Base-by-base conservation (phyloP, 2,329 filamentous ascomycete species). In the Cordyceps javanica region DNA sequence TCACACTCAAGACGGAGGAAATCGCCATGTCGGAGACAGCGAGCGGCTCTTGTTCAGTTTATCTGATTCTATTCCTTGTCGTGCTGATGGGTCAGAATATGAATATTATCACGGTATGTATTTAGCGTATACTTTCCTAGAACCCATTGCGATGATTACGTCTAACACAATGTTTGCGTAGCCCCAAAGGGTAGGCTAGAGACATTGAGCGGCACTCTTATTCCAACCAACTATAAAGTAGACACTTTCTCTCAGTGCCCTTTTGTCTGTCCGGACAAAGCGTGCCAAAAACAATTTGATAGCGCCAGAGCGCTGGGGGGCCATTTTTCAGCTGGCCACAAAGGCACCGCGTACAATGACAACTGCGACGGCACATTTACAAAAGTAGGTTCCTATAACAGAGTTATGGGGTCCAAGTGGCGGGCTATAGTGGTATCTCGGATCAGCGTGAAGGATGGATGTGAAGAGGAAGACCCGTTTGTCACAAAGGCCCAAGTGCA, bases 351-450 rank as follows among this genome's bases (percentile, higher is more conserved):
- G 3, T 63, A 69, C 46, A 71, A 72, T 32, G 70, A 72, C 55
- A 72, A 72, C 45, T 54, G 60, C 11, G 69, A 71, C n/a, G 70
- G 70, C 1, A 72, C 68, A 0, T 54, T 72, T n/a, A 65, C 67
- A 2, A 32, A 62, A 4, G 41, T 69, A 3, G 57, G 59, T 19
- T 8, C n/a, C 13, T 65, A 61, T 14, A 36, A 39, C 13, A 59
- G 45, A 44, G 39, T 23, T 14, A 25, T 6, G 3, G 41, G 39
- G 5, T 30, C 46, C n/a, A 32, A 19, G 14, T 34, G 45, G 25
- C 59, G 58, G 10, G 59, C 61, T 2, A 61, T 67, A 3, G 59
- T 72, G 14, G 60, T 69, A 3, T 69, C 69, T 0, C 62, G 60
- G 16, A 61, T 61, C 16, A 61, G 62, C 25, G 26, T 28, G 14